Base-by-base conservation (phyloP, 1,284 basidiomycete species). In the Ganoderma lingzhi region DNA sequence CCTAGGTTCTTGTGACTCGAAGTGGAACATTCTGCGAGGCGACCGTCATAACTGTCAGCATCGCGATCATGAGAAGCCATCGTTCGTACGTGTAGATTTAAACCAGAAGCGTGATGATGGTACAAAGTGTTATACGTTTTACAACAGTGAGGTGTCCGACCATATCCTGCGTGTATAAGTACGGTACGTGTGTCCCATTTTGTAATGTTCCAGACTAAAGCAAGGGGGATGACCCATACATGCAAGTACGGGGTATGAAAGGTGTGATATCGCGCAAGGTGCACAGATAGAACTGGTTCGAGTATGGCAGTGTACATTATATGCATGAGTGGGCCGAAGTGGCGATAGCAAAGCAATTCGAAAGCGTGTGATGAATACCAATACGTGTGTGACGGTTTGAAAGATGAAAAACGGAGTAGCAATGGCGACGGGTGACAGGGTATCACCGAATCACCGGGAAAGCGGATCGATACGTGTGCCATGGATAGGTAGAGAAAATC, bases 381-480 rank as follows among this genome's bases (percentile, higher is more conserved):
- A 23, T 48, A 23, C 45, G n/a, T 51, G 48, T 51, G 48, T 51
- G 48, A 51, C 23, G 23, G 12, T 10, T 51, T 51, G 48, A 28
- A 28, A 14, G 48, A 51, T 51, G 48, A 28, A 28, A 14, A 23
- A 51, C 48, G 23, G 48, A 28, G 48, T 51, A 51, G 10, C 48
- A 51, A 28, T 28, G 48, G 48, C 23, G 48, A 51, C 23, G 48
- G 48, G 12, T 28, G 48, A 51, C 48, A 51, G 48, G 45, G 48
- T 51, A 51, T 51, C 48, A 51, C 48, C 48, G 48, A 28, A 28
- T 51, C 48, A 51, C 48, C 48, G 23, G 48, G 48, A 51, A 51
- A 51, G 23, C 23, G 48, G 48, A 28, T 28, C 23, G 48, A 51
- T 51, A 14, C 48, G 48, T n/a, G 10, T 51, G 23, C 28, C 23